Base-by-base conservation (phyloP, 805 yeast species). In the Yarrowia phangngaensis region DNA sequence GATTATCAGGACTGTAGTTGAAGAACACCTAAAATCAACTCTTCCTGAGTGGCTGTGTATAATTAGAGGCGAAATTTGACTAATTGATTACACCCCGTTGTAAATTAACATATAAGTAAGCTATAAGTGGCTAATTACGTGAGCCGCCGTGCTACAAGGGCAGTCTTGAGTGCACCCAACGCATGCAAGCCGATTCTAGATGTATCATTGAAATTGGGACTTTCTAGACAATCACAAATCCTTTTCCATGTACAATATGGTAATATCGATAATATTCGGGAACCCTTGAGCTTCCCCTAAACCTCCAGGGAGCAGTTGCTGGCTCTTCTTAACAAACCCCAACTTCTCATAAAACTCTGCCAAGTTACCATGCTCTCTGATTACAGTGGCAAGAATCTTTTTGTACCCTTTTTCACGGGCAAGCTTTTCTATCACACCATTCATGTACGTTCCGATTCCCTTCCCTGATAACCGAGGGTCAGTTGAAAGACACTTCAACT, bases 291-390 rank as follows among this genome's bases (percentile, higher is more conserved):
- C 9, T 0, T 12, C 32, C 16, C 6, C 4, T 3, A n/a, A n/a
- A n/a, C 19, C 23, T 3, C 45, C 45, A 3, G 45, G 32, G 11
- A 38, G 11, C 17, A 27, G 17, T 29, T 41, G 35, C 8, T 14
- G 22, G 4, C 35, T 29, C 48, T 20, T 12, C 15, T 29, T 29
- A 7, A 9, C 35, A 9, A 20, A 41, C 3, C 48, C 48, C 16
- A 41, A 19, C 2, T 22, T 11, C n/a, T 41, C 22, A 12, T 41
- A 41, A 16, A 41, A 41, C 29, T 41, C 48, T 6, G 14, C 34
- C 13, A 41, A n/a, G 17, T 20, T 20, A 11, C 48, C 48, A 11
- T 41, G 48, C 20, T 41, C 35, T n/a, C 48, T 14, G 6, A 41
- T 41, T 3, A 41, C 48, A 22, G 30, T 41, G 28, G 35, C 34